These are phyloP conservation scores for Skeletonema menzelii DNA, from an alignment of 108 stramenopile genomes.

Conservation along the genomic window DNA sequence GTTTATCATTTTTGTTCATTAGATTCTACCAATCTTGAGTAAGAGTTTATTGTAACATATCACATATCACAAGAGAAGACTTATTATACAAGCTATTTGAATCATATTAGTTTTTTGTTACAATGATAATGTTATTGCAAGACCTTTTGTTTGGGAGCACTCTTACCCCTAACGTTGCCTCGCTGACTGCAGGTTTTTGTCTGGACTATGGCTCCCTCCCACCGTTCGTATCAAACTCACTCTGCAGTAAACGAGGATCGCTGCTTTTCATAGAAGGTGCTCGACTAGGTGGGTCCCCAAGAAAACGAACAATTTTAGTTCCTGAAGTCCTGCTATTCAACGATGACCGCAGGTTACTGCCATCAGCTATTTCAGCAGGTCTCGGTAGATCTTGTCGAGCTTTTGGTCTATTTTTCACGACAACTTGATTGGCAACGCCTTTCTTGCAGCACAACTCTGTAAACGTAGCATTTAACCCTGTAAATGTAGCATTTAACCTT, in stretches of 20 bases:
- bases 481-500: background rate
- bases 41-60: too few relatives aligned
- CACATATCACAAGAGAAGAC: too few relatives aligned
- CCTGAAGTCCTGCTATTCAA: background rate
- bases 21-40: too few relatives aligned
- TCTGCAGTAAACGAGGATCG: background rate
- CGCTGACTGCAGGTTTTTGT: too few relatives aligned
- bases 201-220: background rate
- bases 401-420: background rate
- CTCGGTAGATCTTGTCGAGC: background rate
- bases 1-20: too few relatives aligned
- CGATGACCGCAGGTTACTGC: background rate
- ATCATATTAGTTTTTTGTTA: too few relatives aligned
- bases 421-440: background rate
- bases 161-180: slow-evolving; percentile 8
- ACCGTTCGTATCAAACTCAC: background rate
- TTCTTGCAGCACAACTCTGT: background rate
- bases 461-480: background rate
- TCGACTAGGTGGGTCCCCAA: background rate
- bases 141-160: slow-evolving; percentile 29
- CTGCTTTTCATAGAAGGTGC: background rate
- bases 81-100: too few relatives aligned
- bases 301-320: background rate
- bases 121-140: slow-evolving; percentile 2
- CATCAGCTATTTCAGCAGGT: background rate